Conservation (phyloP, 176 grass and related monocot species). For the Elymus sibiricus region DNA sequence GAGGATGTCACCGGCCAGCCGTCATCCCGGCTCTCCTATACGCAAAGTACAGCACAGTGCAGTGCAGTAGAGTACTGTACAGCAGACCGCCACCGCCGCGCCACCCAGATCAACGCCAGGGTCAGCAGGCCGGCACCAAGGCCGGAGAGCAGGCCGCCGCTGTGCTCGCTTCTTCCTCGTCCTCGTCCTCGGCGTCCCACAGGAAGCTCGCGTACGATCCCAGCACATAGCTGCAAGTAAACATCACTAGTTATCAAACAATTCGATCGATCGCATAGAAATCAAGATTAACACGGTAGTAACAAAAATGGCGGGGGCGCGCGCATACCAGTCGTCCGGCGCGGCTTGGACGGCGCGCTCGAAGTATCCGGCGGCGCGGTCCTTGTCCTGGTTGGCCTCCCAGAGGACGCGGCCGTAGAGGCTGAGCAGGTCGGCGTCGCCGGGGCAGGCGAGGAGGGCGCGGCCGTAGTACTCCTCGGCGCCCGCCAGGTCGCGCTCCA, state of each 20-base stretch:
- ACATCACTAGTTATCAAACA: not conserved
- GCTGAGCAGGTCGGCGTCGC: conserved; percentile 71
- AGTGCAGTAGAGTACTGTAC: not conserved
- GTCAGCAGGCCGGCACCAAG: conserved; percentile 59
- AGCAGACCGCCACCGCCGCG: not conserved
- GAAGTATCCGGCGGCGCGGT: conserved; percentile 63
- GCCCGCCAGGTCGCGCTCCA: conserved; percentile 58
- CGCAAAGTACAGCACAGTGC: not conserved
- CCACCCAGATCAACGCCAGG: not conserved
- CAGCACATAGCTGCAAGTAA: conserved; percentile 59
- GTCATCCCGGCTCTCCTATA: not conserved
- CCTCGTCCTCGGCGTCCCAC: conserved; percentile 64
- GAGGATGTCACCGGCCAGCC: not conserved
- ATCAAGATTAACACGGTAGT: not conserved
- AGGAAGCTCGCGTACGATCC: conserved; percentile 78
- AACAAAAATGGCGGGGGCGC: not conserved
- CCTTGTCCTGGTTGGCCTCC: conserved; percentile 56
- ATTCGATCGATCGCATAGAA: not conserved
- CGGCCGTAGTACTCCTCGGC: conserved; percentile 78
- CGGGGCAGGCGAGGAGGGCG: conserved; percentile 58
- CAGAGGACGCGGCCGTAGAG: conserved; percentile 79
- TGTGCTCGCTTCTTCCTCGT: conserved; percentile 10
- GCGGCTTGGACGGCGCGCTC: conserved; percentile 72
- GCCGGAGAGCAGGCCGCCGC: not conserved
- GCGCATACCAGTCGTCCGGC: conserved; percentile 68